Evolutionary conservation across 208 protist genomes (phyloP).

Genomic region (Crithidia expoeki): DNA sequence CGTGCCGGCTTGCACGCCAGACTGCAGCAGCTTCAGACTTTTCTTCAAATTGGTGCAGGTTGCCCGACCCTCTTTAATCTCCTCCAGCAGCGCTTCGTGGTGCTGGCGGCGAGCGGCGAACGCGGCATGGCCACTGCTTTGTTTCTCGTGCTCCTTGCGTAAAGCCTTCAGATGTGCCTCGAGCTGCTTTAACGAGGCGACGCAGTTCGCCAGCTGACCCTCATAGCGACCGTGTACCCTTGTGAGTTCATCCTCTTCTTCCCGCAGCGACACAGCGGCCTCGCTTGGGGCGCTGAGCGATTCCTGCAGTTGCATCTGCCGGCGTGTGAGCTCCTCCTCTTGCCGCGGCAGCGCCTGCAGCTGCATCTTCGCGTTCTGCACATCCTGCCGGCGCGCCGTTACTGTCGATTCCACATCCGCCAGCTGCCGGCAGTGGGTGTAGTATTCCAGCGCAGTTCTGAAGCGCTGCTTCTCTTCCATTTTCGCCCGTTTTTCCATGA

Average conservation of each 20-base stretch:
- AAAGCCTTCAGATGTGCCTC: constrained; percentile 47
- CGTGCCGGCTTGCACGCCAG: constrained; percentile 78
- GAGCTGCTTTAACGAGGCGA: constrained; percentile 56
- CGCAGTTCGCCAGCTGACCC: constrained; percentile 40
- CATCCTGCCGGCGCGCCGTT: constrained; percentile 14
- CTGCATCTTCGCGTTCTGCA: constrained; percentile 54
- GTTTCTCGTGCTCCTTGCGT: constrained; percentile 59
- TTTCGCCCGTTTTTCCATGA: constrained; percentile 63
- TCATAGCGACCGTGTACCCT: constrained; percentile 56
- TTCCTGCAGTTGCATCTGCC: constrained; percentile 62
- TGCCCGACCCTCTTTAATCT: constrained; percentile 52
- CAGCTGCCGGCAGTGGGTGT: constrained; percentile 44
- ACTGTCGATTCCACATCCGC: constrained; percentile 23
- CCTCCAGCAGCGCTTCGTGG: constrained; percentile 48
- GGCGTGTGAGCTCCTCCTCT: constrained; percentile 62
- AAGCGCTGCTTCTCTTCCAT: constrained; percentile 80
- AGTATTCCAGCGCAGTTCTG: constrained; percentile 76
- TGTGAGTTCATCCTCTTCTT: constrained; percentile 70
- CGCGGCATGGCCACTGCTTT: constrained; percentile 39
- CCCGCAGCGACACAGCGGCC: constrained; percentile 59
- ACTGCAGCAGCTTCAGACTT: constrained; percentile 71
- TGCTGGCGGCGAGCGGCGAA: constrained; percentile 50
- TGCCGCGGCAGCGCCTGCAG: constrained; percentile 48
- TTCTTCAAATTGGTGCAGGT: constrained; percentile 71
- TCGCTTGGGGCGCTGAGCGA: constrained; percentile 55